Evolutionary conservation across 768 basidiomycete genomes (phyloP), one percentile per base, ranked within the genome.

Genomic region (Tricholoma furcatifolium): DNA sequence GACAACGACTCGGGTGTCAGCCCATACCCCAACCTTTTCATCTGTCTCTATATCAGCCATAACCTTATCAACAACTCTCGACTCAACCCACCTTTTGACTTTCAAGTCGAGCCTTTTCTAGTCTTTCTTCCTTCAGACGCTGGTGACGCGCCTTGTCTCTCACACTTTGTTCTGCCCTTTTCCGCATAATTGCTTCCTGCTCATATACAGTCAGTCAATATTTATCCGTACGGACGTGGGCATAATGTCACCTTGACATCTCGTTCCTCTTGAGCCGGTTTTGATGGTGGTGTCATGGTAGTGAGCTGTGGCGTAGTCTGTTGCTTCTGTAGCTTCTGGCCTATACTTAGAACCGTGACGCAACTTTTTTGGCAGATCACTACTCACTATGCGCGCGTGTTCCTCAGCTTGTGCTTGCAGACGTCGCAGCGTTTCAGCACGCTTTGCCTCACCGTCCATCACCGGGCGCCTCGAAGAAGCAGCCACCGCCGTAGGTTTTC

Each of bases 121-220:
- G 7, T 3, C 27, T 27, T 27, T 71, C 64, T 57, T 67, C 67
- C 51, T 62, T 53, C 55, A 60, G 41, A 45, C 54, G 59, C 30
- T 62, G 62, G 42, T 62, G 60, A 8, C 68, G 65, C 20, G 65
- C 70, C 58, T 70, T 72, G 59, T 72, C 71, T 45, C 71, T 62
- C 18, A 69, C 68, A 54, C 70, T 72, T 57, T 74, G 73, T 46
- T 69, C 70, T 23, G 70, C 70, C 44, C 70, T 60, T 35, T 62
- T 60, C 11, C 60, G 62, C 53, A 67, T 57, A 27, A 51, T 56
- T 21, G 47, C 59, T 46, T 64, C 66, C 41, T 59, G 40, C 67
- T 65, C 54, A n/a, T 4, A 50, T 31, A 21, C 39, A 20, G 36
- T 24, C 17, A 36, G 6, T 18, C 24, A 11, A 17, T 27, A 21